These are phyloP conservation scores for Lenwebbia sp. DNA, from an alignment of 345 rosid species.

Conservation along the genomic window DNA sequence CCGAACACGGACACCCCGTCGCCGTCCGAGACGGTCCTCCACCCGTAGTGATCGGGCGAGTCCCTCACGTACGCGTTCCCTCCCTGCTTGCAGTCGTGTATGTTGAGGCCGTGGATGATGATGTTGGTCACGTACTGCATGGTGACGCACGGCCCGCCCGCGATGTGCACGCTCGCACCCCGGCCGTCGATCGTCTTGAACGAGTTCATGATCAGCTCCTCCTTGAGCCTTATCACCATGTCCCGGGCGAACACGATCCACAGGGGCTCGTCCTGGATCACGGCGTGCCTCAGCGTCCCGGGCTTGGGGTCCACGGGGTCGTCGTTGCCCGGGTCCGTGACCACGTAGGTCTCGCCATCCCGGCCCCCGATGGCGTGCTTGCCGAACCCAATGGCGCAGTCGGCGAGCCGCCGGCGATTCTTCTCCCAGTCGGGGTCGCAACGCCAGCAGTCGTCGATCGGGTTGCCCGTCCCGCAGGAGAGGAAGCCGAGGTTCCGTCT, in stretches of 20 bases:
- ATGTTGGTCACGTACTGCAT: slow-evolving; percentile 12
- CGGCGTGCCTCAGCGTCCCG: slow-evolving; percentile 11
- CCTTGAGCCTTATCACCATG: slow-evolving; percentile 14
- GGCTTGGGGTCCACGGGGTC: slow-evolving; percentile 11
- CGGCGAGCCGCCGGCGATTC: slow-evolving; percentile 3
- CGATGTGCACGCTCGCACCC: slow-evolving; percentile 13
- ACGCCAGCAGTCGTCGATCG: slow-evolving; percentile 13
- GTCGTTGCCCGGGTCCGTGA: background rate
- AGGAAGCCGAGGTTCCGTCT: slow-evolving; percentile 9
- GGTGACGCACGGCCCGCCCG: slow-evolving; percentile 12
- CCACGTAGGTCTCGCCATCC: slow-evolving; percentile 2
- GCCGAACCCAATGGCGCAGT: slow-evolving; percentile 11
- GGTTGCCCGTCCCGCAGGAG: slow-evolving; percentile 11
- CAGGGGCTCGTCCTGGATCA: slow-evolving; percentile 10
- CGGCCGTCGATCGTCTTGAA: slow-evolving; percentile 14
- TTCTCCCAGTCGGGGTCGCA: slow-evolving; percentile 8
- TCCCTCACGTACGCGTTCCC: slow-evolving; percentile 14
- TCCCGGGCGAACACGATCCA: slow-evolving; percentile 9
- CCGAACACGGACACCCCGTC: slow-evolving; percentile 11
- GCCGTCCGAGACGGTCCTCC: slow-evolving; percentile 12
- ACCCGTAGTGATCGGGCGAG: slow-evolving; percentile 11
- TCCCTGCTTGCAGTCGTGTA: slow-evolving; percentile 9
- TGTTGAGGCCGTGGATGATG: slow-evolving; percentile 13
- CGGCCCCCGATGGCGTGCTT: slow-evolving; percentile 10
- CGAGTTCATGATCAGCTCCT: slow-evolving; percentile 12